Base-by-base conservation (phyloP, 129 eudicot species). In the Saussurea involucrata region DNA sequence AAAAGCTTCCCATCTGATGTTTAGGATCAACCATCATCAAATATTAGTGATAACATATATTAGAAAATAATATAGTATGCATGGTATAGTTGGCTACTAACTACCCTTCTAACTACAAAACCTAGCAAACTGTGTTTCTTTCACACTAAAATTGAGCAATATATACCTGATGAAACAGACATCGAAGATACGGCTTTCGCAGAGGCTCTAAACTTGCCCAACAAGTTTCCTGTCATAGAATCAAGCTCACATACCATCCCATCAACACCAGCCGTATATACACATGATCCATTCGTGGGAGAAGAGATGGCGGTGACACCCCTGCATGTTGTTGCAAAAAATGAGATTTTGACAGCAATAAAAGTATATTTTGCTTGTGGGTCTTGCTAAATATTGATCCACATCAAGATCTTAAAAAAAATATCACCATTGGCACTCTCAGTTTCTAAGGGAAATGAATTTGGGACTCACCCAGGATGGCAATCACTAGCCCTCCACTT, bases 401-500 rank as follows among this genome's bases (percentile, higher is more conserved):
- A 27, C 40, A 28, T 65, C 69, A 24, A 57, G 64, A 76, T 76
- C 65, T 32, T 24, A 49, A 33, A n/a, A 20, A 22, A 32, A 68
- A 32, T 68, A 33, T 6, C 33, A 76, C 69, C 28, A 24, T 17
- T 57, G 20, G 36, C 15, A 6, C 5, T 0, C 18, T 28, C 11
- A 4, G 46, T 8, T 37, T 36, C n/a, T 34, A 31, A 32, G 12
- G 5, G 24, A 18, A 1, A 66, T 7, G 58, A 72, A 37, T 24
- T 25, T 3, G 5, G 12, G 60, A 87, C 98, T 86, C 73, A 94
- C 98, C 98, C 98, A 7, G 98, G 97, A 87, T 94, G 98, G 75
- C 98, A 87, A 66, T 91, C 97, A 79, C 86, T 86, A 80, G 83
- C 88, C 76, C 89, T 91, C 98, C 98, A 94, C 85, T 88, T 94